A percentile compares a stretch with the other conserved stretches of the same genome.
phyloP scores from a whole-genome alignment of 495 filamentous ascomycete species.

The Durotheca rogersii region DNA sequence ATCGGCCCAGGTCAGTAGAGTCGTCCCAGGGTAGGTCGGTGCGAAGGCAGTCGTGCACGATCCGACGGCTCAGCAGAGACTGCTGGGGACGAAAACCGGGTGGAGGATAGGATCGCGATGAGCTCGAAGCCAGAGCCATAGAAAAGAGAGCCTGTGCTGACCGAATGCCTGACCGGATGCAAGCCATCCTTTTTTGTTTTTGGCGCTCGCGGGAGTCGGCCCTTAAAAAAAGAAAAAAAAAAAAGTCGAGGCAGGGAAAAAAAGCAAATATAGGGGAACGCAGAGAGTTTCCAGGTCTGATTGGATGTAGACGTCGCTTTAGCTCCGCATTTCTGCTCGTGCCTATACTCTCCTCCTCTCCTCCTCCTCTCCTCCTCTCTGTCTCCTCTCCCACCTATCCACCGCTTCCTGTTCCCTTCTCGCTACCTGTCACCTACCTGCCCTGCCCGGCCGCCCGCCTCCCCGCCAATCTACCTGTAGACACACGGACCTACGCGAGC shows the following conservation, averaged over 20 bases:
- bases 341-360: background rate
- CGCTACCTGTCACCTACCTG: no score
- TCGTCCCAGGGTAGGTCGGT: slow-evolving; percentile 8
- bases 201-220: slow-evolving; percentile 25
- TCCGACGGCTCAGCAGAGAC: slow-evolving; percentile 14
- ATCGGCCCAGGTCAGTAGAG: slow-evolving; percentile 7
- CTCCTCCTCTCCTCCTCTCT: no score
- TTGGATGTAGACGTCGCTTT: slow-evolving; percentile 15
- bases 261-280: slow-evolving; percentile 21
- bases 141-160: slow-evolving; percentile 19
- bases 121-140: slow-evolving; percentile 7
- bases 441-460: no score
- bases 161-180: slow-evolving; percentile 29
- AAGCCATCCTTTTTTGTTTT: slow-evolving; percentile 17
- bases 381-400: no score
- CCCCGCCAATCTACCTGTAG: no score
- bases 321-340: slow-evolving; percentile 28
- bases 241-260: slow-evolving; percentile 9
- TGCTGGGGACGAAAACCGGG: slow-evolving; percentile 14
- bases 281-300: slow-evolving; percentile 22
- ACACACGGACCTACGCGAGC: no score
- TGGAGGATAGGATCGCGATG: slow-evolving; percentile 14
- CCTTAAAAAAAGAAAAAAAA: no score
- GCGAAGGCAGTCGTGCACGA: slow-evolving; percentile 6
- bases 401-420: no score